phyloP scores from a whole-genome alignment of 805 yeast genomes.

The Grigorovia transvaalensis region DNA sequence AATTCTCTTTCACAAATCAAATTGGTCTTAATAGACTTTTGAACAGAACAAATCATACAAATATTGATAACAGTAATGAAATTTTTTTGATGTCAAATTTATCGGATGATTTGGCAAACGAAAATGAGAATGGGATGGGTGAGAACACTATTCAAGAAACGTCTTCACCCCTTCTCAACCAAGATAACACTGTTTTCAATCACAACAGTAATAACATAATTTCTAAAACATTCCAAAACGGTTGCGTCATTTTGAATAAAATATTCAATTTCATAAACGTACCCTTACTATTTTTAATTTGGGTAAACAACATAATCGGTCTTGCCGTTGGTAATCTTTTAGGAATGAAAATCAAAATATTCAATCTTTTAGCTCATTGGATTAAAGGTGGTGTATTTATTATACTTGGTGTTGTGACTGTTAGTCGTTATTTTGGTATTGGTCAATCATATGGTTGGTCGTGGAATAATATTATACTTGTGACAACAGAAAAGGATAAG shows the following conservation, averaged over 20 bases:
- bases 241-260: background rate
- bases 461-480: conserved; percentile 55
- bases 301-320: conserved; percentile 45
- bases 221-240: no score
- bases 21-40: no score
- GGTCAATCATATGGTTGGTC: conserved; percentile 73
- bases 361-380: conserved; percentile 85
- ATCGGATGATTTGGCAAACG: background rate
- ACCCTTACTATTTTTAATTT: conserved; percentile 51
- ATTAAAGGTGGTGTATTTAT: conserved; percentile 92
- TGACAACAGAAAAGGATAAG: conserved; percentile 11
- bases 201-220: no score
- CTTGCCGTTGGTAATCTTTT: conserved; percentile 54
- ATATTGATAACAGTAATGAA: background rate
- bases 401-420: conserved; percentile 61
- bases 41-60: no score
- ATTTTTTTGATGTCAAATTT: background rate
- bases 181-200: background rate
- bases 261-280: conserved; percentile 37
- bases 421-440: conserved; percentile 82
- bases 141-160: background rate
- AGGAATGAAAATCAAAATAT: conserved; percentile 58
- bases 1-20: no score
- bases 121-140: background rate
- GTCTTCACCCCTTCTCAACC: background rate